phyloP scores from a whole-genome alignment of 345 rosid genomes.

The Linum trigynum region DNA sequence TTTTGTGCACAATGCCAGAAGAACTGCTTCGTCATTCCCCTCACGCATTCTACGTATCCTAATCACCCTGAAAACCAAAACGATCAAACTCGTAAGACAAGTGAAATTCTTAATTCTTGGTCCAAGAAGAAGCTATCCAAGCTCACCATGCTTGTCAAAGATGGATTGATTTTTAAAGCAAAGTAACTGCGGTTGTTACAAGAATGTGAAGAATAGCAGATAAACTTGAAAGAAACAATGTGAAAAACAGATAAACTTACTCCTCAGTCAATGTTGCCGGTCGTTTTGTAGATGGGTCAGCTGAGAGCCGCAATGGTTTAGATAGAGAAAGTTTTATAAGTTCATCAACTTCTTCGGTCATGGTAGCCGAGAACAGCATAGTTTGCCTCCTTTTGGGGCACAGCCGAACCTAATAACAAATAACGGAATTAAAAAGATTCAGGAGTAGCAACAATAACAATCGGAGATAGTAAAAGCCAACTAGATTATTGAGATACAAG shows the following conservation, averaged over 20 bases:
- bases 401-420: slow-evolving; percentile 48
- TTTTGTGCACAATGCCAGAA: slow-evolving; percentile 82
- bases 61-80: slow-evolving; percentile 55
- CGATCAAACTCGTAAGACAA: slow-evolving; percentile 5
- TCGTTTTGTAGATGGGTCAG: slow-evolving; percentile 89
- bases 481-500: background rate
- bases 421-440: background rate
- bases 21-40: slow-evolving; percentile 87
- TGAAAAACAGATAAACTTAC: slow-evolving; percentile 29
- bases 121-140: slow-evolving; percentile 1
- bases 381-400: slow-evolving; percentile 97
- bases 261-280: slow-evolving; percentile 84
- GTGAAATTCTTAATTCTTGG: background rate
- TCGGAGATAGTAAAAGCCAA: background rate
- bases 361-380: slow-evolving; percentile 92
- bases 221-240: slow-evolving; percentile 6
- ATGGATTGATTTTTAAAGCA: background rate
- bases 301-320: slow-evolving; percentile 94
- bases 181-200: slow-evolving; percentile 3
- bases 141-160: background rate
- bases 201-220: slow-evolving; percentile 1
- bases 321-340: slow-evolving; percentile 81
- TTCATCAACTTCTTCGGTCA: slow-evolving; percentile 92
- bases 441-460: background rate
- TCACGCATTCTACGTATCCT: slow-evolving; percentile 87